These are phyloP conservation scores for Bipolaris oryzae DNA, from an alignment of 2,329 filamentous ascomycete genomes.

Conservation along the genomic window DNA sequence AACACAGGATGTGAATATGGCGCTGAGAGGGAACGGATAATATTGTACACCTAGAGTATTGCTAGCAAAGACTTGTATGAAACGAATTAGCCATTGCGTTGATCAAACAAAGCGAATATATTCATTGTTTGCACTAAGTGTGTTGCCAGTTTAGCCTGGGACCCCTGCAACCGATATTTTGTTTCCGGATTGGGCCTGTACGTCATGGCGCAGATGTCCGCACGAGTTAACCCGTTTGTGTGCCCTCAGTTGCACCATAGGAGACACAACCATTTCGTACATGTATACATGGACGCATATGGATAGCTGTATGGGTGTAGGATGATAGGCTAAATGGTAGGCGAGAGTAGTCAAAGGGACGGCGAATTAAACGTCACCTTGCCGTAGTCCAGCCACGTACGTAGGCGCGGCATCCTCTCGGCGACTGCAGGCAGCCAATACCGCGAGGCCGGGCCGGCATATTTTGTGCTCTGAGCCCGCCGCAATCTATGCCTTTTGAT, in stretches of 20 bases:
- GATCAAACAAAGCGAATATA: neutral
- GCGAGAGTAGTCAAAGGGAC: neutral
- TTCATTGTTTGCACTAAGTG: neutral
- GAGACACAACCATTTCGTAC: too few species aligned
- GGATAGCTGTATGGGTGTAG: neutral
- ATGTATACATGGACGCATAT: neutral
- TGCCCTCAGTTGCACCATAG: neutral
- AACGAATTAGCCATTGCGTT: neutral
- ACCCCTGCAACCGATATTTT: neutral
- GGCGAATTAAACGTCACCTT: neutral
- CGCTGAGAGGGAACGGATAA: constrained; percentile 3
- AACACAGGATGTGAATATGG: neutral
- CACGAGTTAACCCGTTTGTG: neutral
- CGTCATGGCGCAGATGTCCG: neutral
- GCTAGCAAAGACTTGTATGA: neutral
- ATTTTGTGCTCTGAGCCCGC: constrained; percentile 17
- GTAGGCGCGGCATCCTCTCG: constrained; percentile 12
- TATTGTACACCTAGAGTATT: neutral
- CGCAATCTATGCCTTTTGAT: constrained; percentile 12
- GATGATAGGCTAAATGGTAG: neutral
- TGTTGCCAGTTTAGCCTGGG: neutral
- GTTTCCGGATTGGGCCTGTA: neutral
- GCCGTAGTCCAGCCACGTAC: constrained; percentile 8
- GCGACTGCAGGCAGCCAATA: constrained; percentile 7
- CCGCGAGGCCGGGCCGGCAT: constrained; percentile 15